Base-by-base conservation (phyloP, 73 alveolate genomes). In the Paramecium bursaria region DNA sequence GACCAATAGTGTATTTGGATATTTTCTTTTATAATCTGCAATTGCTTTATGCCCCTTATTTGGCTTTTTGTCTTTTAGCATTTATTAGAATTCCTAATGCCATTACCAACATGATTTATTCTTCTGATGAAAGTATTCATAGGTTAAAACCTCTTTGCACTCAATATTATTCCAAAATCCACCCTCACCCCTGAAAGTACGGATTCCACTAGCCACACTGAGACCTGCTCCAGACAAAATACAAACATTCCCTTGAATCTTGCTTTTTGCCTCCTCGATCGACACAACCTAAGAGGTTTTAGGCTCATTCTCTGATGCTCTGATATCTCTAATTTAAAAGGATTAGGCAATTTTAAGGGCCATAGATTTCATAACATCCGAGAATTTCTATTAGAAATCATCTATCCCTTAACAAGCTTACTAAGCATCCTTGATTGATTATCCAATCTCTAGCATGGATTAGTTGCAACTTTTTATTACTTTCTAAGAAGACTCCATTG, bases 201-300 rank as follows among this genome's bases (percentile, higher is more conserved):
- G 96, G 14, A 91, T 91, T 9, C 94, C 96, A 86, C 93, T 85
- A 17, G 94, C 96, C 19, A 91, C 90, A 35, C 94, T 90, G 5
- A 91, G 51, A 11, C 96, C 96, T 9, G 96, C 92, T 2, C 96
- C 96, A 22, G 94, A 88, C 31, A 91, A 27, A 7, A 91, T 82
- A n/a, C 85, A 35, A 25, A 90, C 53, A 17, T 86, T 85, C 46
- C 35, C 50, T 2, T 42, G 33, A 2, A 67, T 35, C 35, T 39
- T 21, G 19, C 21, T 5, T 67, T 67, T 67, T 2, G 82, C 82
- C 19, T 67, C 33, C 7, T 67, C 13, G 6, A 42, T 27, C 6
- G 27, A 21, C 1, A 67, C 17, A 39, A 31, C 33, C 44, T 15
- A 0, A 31, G 82, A 53, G 5, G 82, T 67, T 67, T 35, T 67